phyloP scores from a whole-genome alignment of 768 basidiomycete species.

The Pisolithus tinctorius region DNA sequence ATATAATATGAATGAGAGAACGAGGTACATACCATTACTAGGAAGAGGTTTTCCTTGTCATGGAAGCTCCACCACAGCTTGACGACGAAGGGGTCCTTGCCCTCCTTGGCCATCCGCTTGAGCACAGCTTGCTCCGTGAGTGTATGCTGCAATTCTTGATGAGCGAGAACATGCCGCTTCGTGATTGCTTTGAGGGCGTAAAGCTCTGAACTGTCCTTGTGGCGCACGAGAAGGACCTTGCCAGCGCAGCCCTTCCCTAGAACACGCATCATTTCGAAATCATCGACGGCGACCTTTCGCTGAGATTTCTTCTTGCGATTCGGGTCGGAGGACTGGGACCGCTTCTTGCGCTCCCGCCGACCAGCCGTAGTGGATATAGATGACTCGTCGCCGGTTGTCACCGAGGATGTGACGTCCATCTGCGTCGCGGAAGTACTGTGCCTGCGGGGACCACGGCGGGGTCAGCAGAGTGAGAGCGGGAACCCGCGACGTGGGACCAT shows the following conservation, averaged over 20 bases:
- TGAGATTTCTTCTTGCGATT: constrained; percentile 46
- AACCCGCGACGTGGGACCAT: constrained; percentile 38
- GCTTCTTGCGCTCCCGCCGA: constrained; percentile 46
- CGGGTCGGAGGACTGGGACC: constrained; percentile 42
- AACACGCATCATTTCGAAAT: constrained; percentile 97
- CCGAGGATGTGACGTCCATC: constrained; percentile 48
- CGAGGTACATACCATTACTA: constrained; percentile 71
- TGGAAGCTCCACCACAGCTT: constrained; percentile 97
- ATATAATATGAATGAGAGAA: constrained; percentile 5
- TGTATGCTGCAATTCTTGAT: constrained; percentile 95
- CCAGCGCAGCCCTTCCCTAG: constrained; percentile 97
- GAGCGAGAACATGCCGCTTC: constrained; percentile 92
- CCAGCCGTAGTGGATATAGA: constrained; percentile 54
- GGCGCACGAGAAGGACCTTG: constrained; percentile 87
- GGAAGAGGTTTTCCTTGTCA: constrained; percentile 93
- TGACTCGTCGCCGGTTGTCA: constrained; percentile 61
- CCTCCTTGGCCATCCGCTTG: constrained; percentile 86
- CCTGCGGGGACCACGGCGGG: constrained; percentile 54
- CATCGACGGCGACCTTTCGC: constrained; percentile 74
- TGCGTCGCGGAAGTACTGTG: constrained; percentile 46
- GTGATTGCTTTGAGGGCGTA: constrained; percentile 98
- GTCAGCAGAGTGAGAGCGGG: constrained; percentile 79
- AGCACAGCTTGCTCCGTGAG: constrained; percentile 94
- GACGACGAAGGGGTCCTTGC: constrained; percentile 89
- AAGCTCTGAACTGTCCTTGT: constrained; percentile 63